Evolutionary conservation across 2,329 filamentous ascomycete genomes (phyloP), one percentile per base, ranked within the genome.

Genomic region (Pseudogymnoascus sp.): DNA sequence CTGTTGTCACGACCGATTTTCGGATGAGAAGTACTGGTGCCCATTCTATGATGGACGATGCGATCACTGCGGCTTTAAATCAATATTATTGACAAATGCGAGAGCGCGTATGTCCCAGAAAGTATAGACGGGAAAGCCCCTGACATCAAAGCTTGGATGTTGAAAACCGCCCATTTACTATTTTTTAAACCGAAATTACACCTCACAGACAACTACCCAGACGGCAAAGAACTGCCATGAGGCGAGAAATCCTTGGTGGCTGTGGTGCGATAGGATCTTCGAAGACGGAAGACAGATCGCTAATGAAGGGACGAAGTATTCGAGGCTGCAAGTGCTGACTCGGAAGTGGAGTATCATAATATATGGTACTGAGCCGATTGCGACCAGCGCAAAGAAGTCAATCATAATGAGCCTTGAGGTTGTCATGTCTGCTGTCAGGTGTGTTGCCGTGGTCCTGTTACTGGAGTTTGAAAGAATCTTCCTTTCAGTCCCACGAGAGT

Each of bases 181-280:
- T 10, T 15, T 31, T 31, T 17, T 50, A 31, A 50, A 15, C 31
- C n/a, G 21, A 50, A 17, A 50, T 10, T 31, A n/a, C 44, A 6
- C 26, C 26, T 76, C 73, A n/a, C 76, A 64, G 9, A 79, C 59
- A 3, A 74, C 73, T 5, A 79, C 74, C 67, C 75, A 78, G 15
- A 79, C 66, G 0, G 80, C 78, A 70, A 80, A 82, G 3, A 74
- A 70, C 64, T 82, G 79, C 78, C 80, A 82, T 50, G 78, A 64
- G 1, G 77, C 77, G 26, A 80, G 77, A 61, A 76, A 74, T 21
- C 72, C 71, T 66, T 82, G 79, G 64, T 79, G 81, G 10, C 72
- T 70, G n/a, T 73, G 69, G 13, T 74, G 67, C 1, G 73, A 72
- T 11, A 79, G 64, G 1, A 73, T 21, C 0, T 66, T 67, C 0